phyloP scores from a whole-genome alignment of 768 basidiomycete genomes.

The Amanita rubescens region DNA sequence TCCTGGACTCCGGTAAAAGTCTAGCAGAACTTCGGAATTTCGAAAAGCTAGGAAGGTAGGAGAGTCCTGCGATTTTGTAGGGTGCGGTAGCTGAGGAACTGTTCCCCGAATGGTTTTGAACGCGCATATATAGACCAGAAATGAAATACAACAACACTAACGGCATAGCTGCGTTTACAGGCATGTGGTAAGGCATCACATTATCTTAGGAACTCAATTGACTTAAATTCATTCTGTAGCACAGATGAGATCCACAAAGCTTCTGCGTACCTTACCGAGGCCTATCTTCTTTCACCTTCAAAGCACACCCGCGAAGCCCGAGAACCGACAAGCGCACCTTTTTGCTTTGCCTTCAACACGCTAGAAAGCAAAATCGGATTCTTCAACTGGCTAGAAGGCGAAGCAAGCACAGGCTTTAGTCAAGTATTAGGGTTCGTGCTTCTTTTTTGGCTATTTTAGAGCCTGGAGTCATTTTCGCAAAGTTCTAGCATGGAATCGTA shows the following conservation, averaged over 20 bases:
- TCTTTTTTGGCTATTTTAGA: constrained; percentile 1
- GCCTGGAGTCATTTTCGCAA: background rate
- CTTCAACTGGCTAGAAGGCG: constrained; percentile 72
- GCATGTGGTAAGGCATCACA: constrained; percentile 44
- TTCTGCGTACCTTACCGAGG: constrained; percentile 68
- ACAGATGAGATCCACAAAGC: constrained; percentile 75
- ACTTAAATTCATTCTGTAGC: constrained; percentile 25
- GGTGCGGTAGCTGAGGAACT: background rate
- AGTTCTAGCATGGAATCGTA: background rate
- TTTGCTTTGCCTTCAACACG: constrained; percentile 61
- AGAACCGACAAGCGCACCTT: constrained; percentile 53
- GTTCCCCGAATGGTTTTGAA: too few relatives aligned
- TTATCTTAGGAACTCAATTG: background rate
- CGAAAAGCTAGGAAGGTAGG: constrained; percentile 34
- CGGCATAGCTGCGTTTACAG: constrained; percentile 65
- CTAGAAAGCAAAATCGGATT: constrained; percentile 34
- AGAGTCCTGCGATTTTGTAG: background rate
- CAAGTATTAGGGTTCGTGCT: constrained; percentile 3
- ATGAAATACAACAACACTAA: constrained; percentile 60
- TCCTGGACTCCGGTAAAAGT: constrained; percentile 61
- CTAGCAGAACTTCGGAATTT: constrained; percentile 36
- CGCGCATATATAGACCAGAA: constrained; percentile 35
- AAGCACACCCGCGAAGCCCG: constrained; percentile 25
- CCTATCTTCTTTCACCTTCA: constrained; percentile 37
- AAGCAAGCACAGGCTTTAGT: constrained; percentile 14